These are phyloP conservation scores for Leccinum ochraceum DNA, from an alignment of 768 basidiomycete genomes.

Conservation along the genomic window DNA sequence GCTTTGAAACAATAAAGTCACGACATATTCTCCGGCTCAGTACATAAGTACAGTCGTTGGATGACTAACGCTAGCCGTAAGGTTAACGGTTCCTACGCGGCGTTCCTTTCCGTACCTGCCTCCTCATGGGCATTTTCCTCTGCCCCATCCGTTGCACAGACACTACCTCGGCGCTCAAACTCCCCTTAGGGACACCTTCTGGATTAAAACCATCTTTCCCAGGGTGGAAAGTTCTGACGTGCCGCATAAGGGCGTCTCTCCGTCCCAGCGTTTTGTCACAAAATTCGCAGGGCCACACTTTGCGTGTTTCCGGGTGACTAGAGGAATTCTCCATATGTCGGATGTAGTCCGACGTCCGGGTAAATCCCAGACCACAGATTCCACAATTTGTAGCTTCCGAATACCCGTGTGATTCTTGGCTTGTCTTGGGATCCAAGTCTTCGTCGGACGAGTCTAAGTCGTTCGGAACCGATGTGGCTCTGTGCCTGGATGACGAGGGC, in stretches of 20 bases:
- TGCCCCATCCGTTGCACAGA: constrained; percentile 6
- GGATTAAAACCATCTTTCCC: not conserved
- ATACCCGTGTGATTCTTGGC: not conserved
- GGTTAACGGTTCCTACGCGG: constrained; percentile 7
- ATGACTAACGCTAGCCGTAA: not conserved
- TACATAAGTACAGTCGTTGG: not conserved
- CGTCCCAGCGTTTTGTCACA: constrained; percentile 26
- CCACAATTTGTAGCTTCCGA: constrained; percentile 13
- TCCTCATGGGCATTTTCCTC: constrained; percentile 7
- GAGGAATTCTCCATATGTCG: constrained; percentile 26
- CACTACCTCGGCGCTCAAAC: not conserved
- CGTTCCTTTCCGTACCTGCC: constrained; percentile 8
- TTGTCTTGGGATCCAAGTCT: not conserved
- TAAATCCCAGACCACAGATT: constrained; percentile 20
- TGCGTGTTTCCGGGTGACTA: constrained; percentile 26
- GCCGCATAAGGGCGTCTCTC: constrained; percentile 27
- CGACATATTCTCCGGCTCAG: not conserved
- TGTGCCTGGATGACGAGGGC: not conserved
- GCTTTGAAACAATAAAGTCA: not conserved
- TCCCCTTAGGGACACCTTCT: not conserved
- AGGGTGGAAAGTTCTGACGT: constrained; percentile 23
- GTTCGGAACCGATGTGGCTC: not conserved
- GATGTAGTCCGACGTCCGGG: constrained; percentile 21
- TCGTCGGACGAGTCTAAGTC: not conserved
- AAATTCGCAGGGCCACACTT: constrained; percentile 26